These are phyloP conservation scores for Sutorius eximius DNA, from an alignment of 1,284 basidiomycete species.

Conservation along the genomic window DNA sequence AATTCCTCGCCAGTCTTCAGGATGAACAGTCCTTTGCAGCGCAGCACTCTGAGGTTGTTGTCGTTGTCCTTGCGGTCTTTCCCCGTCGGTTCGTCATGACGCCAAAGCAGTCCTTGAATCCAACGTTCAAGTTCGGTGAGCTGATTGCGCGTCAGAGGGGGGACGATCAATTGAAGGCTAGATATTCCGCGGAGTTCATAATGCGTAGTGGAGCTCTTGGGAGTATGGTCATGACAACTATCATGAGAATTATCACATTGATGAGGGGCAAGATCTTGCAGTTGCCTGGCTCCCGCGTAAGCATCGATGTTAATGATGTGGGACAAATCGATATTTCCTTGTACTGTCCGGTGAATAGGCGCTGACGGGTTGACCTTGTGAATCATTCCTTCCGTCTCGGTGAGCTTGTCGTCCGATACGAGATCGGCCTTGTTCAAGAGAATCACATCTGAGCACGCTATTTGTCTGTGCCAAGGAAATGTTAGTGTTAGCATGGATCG, in stretches of 20 bases:
- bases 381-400: constrained; percentile 57
- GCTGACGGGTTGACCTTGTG: constrained; percentile 77
- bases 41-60: constrained; percentile 59
- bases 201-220: constrained; percentile 37
- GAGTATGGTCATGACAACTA: constrained; percentile 19
- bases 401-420: constrained; percentile 43
- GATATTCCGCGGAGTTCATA: constrained; percentile 73
- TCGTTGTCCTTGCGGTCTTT: not conserved
- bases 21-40: constrained; percentile 80
- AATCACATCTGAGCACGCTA: constrained; percentile 87
- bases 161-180: constrained; percentile 68
- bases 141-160: constrained; percentile 48
- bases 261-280: constrained; percentile 25
- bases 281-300: constrained; percentile 47
- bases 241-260: constrained; percentile 31
- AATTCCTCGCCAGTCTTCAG: constrained; percentile 54
- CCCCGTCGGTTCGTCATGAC: constrained; percentile 40
- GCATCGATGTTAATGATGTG: constrained; percentile 79
- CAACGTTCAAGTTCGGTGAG: constrained; percentile 67
- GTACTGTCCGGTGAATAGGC: constrained; percentile 68
- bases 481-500: not conserved
- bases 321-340: constrained; percentile 67
- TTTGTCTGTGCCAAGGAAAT: constrained; percentile 60
- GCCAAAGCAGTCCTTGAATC: constrained; percentile 82
- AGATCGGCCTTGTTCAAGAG: constrained; percentile 88